phyloP scores from a whole-genome alignment of 768 basidiomycete species.

The Tubosaeta sp. region DNA sequence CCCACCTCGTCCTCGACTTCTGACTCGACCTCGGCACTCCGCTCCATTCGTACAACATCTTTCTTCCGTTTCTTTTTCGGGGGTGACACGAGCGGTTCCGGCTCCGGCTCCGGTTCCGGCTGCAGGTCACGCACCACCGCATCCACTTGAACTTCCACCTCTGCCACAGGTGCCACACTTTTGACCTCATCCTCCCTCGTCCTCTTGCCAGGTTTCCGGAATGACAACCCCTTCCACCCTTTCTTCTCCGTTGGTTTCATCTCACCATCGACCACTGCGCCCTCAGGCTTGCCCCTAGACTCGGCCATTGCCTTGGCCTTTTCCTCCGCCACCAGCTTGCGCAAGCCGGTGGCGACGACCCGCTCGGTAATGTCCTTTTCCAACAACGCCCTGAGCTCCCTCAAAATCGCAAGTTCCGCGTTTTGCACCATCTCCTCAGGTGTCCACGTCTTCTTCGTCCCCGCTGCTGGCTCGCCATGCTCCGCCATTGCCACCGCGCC shows the following conservation, averaged over 20 bases:
- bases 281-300: conserved; percentile 22
- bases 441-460: conserved; percentile 45
- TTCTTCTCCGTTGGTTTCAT: conserved; percentile 43
- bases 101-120: conserved; percentile 30
- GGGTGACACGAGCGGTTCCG: conserved; percentile 33
- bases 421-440: conserved; percentile 49
- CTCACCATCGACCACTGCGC: conserved; percentile 37
- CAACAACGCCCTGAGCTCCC: conserved; percentile 50
- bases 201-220: conserved; percentile 41
- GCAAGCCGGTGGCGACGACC: conserved; percentile 51
- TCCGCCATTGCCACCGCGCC: conserved; percentile 30
- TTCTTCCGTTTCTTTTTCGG: conserved; percentile 60
- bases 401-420: conserved; percentile 53
- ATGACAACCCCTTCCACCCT: conserved; percentile 43
- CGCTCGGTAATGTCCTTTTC: conserved; percentile 66
- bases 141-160: conserved; percentile 25
- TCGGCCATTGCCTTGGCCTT: conserved; percentile 33
- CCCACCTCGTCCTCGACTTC: conserved; percentile 50
- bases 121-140: conserved; percentile 29
- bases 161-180: conserved; percentile 15
- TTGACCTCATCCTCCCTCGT: conserved; percentile 32
- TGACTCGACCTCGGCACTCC: conserved; percentile 51
- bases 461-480: conserved; percentile 26
- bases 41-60: conserved; percentile 34
- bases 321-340: conserved; percentile 50